Conservation (phyloP, 441 rosid species). For the Adansonia gregorii region DNA sequence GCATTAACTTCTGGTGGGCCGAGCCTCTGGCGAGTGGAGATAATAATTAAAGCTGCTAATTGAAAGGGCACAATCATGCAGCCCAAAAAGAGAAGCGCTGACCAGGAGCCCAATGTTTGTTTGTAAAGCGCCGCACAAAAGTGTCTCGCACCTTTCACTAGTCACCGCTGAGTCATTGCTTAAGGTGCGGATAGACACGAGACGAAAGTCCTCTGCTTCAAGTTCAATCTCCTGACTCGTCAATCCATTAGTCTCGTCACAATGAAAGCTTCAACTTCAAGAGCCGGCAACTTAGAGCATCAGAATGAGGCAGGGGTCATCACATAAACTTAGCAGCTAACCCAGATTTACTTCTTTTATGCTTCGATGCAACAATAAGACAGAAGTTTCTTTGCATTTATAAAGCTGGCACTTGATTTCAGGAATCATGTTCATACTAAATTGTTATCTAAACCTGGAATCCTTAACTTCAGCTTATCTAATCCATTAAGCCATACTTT, state of each 20-base stretch:
- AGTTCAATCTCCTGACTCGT: constrained; percentile 2
- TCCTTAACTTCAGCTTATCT: not conserved
- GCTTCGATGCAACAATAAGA: too few relatives aligned
- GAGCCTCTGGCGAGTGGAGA: not conserved
- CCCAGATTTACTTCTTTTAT: too few relatives aligned
- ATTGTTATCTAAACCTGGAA: not conserved
- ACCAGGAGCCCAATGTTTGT: too few relatives aligned
- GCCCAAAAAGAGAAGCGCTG: not conserved
- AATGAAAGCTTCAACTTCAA: not conserved
- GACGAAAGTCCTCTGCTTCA: too few relatives aligned
- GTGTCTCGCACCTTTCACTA: not conserved
- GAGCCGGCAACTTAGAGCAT: not conserved
- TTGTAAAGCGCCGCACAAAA: not conserved
- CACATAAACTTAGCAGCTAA: too few relatives aligned
- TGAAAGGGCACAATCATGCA: not conserved
- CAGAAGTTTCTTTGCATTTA: too few relatives aligned
- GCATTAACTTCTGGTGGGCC: too few relatives aligned
- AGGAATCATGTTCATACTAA: not conserved
- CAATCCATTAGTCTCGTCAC: not conserved
- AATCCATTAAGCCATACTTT: not conserved
- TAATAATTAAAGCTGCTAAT: not conserved
- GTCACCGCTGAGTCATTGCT: not conserved
- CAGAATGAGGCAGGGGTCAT: not conserved
- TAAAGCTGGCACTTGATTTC: too few relatives aligned
- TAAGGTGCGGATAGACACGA: not conserved